Evolutionary conservation across 495 filamentous ascomycete genomes (phyloP).

Genomic region (Penicillium tannophilum): DNA sequence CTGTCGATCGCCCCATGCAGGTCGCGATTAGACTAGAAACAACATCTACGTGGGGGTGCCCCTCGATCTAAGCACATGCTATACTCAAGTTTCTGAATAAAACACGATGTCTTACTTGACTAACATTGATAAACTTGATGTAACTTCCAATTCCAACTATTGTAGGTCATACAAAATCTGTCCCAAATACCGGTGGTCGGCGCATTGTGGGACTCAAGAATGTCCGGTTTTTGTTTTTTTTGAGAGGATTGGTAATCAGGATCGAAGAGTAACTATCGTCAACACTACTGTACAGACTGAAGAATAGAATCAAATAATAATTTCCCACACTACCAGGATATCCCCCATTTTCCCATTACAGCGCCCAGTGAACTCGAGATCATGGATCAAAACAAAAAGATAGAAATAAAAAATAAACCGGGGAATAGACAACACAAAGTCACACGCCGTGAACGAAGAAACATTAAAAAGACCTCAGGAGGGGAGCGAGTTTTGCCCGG

Average conservation of each 20-base stretch:
- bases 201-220: background rate
- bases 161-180: background rate
- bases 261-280: background rate
- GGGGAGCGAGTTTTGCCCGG: slow-evolving; percentile 11
- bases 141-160: background rate
- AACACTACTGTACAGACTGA: slow-evolving; percentile 1
- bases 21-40: slow-evolving; percentile 2
- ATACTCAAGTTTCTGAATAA: too few relatives aligned
- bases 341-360: slow-evolving; percentile 50
- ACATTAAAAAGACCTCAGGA: slow-evolving; percentile 18
- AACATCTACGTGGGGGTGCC: background rate
- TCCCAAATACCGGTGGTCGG: background rate
- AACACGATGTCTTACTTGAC: too few relatives aligned
- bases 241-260: background rate
- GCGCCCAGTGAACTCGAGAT: slow-evolving; percentile 43
- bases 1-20: slow-evolving; percentile 29
- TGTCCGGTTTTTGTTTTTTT: background rate
- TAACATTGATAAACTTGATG: too few relatives aligned
- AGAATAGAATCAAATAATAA: slow-evolving; percentile 25
- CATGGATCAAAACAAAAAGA: slow-evolving; percentile 16
- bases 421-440: slow-evolving; percentile 36
- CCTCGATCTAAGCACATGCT: background rate
- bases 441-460: slow-evolving; percentile 33
- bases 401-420: slow-evolving; percentile 29
- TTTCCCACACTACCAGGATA: slow-evolving; percentile 44